Base-by-base conservation (phyloP, 495 filamentous ascomycete genomes). In the Lasiosphaeriaceae sp. region DNA sequence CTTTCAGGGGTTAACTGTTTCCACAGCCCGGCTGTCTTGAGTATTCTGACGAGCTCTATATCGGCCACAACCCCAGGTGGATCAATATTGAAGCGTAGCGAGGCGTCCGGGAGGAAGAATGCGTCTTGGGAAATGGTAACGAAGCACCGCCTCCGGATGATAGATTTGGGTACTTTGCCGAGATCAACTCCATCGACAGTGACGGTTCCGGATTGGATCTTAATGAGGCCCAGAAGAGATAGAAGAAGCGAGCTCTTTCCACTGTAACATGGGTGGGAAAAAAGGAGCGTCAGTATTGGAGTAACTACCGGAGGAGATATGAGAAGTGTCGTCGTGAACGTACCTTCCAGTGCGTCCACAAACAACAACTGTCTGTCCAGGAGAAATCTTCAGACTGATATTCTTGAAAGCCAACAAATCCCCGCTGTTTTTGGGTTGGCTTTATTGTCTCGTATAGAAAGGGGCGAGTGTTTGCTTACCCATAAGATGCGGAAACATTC, bases 81-180 rank as follows among this genome's bases (percentile, higher is more conserved):
- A 41, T 68, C 64, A 14, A 68, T 29, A 22, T 68, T 70, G 46
- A 58, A 66, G 45, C 59, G 66, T 19, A 65, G 47, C 0, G 59
- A 46, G 6, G 71, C 67, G 8, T 66, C 66, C 8, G 66, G 61
- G 0, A 78, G 49, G 35, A 79, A 63, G 20, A 77, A 61, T 0
- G 67, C 47, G 29, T 80, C 74, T 47, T 81, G 78, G 4, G 77
- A 65, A 0, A 80, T 65, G 3, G 71, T 66, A 49, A 78, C 71
- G 47, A 81, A 69, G 50, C 51, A 61, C 23, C 66, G 61, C 22
- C 62, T 21, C 0, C 76, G 70, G 11, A 74, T 19, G 8, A 53
- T 29, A 7, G 64, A 11, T 9, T 61, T 58, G 5, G 68, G 66
- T 0, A 77, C 44, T 0, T 26, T 53, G 11, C 44, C 24, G 17